Evolutionary conservation across 129 eudicot species (phyloP).

Genomic region (Artemisia argyi): DNA sequence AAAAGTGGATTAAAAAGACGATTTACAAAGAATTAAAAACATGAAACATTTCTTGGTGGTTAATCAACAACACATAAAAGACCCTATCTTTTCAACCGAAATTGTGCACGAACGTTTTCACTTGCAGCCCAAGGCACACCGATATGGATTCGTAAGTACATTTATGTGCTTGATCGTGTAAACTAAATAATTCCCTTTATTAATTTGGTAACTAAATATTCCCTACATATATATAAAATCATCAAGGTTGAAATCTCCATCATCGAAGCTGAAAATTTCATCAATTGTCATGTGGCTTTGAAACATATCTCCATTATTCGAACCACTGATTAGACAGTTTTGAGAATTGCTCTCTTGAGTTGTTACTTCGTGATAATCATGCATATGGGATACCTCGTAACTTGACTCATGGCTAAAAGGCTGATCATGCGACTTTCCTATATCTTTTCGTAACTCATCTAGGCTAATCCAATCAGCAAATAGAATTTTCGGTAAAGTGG

Average conservation of each 20-base stretch:
- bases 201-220: no score
- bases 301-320: slow-evolving; percentile 2
- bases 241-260: slow-evolving; percentile 14
- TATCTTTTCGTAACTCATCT: slow-evolving; percentile 31
- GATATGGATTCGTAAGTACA: no score
- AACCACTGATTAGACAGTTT: slow-evolving; percentile 4
- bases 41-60: no score
- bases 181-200: no score
- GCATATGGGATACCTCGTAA: neutral
- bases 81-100: no score
- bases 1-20: no score
- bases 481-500: slow-evolving; percentile 34
- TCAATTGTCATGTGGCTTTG: neutral
- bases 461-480: slow-evolving; percentile 52
- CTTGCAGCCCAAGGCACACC: no score
- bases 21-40: no score
- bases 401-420: neutral
- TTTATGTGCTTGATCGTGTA: no score
- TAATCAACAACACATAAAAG: no score
- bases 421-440: neutral
- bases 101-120: no score
- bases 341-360: neutral
- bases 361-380: neutral
- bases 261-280: slow-evolving; percentile 4
- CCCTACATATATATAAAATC: slow-evolving; percentile 14